A percentile compares a stretch with the other conserved stretches of the same genome.
Conservation (phyloP, 805 yeast genomes). For the Candida krabiensis region DNA sequence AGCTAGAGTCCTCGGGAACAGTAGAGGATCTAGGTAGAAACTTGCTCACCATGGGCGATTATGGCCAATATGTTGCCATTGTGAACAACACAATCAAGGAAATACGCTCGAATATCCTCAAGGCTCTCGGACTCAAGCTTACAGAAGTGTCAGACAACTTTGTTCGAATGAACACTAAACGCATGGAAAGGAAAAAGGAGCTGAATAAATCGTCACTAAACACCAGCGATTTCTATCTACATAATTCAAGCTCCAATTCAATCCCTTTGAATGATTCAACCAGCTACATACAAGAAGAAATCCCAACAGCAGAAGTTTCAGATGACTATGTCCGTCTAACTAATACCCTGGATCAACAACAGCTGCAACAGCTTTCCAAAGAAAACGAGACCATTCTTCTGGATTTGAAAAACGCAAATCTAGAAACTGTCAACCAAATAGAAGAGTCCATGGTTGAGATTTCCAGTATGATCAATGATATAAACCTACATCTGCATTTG, state of each 20-base stretch:
- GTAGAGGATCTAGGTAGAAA: conserved; percentile 43
- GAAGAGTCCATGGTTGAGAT: conserved; percentile 70
- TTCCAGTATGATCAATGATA: conserved; percentile 69
- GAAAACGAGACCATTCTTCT: conserved; percentile 59
- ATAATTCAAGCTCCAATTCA: conserved; percentile 2
- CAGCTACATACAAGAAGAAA: conserved; percentile 26
- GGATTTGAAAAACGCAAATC: conserved; percentile 56
- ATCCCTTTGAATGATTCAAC: conserved; percentile 4
- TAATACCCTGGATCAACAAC: conserved; percentile 42
- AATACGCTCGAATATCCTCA: conserved; percentile 50
- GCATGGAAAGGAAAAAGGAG: conserved; percentile 43
- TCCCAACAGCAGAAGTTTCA: conserved; percentile 35
- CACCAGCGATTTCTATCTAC: conserved; percentile 18
- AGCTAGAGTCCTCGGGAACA: conserved; percentile 47
- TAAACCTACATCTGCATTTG: conserved; percentile 66
- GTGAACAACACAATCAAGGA: conserved; percentile 39
- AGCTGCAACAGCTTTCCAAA: conserved; percentile 52
- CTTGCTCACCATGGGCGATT: conserved; percentile 35
- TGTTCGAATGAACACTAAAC: conserved; percentile 48
- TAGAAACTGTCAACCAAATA: conserved; percentile 58
- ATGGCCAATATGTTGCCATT: conserved; percentile 35
- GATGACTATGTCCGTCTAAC: conserved; percentile 37
- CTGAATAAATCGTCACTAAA: conserved; percentile 33
- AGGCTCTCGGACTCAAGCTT: conserved; percentile 46
- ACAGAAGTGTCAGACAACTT: conserved; percentile 44